Percentiles rank a stretch among this genome's conserved stretches.
These are phyloP conservation scores for Gossypium rotundifolium DNA, from an alignment of 345 rosid species.

Conservation along the genomic window DNA sequence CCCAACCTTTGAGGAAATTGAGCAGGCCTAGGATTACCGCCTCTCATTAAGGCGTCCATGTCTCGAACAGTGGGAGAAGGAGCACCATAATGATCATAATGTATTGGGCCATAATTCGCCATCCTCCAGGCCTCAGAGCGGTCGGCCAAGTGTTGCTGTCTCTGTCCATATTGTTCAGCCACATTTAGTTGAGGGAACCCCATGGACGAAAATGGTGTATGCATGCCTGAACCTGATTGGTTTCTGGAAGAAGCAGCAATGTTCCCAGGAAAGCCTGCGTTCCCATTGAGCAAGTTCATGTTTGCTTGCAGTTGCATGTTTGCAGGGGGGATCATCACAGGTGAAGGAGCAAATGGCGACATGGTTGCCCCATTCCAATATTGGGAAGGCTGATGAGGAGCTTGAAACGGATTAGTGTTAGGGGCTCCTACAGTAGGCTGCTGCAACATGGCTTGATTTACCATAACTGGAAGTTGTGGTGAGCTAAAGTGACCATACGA, in stretches of 20 bases:
- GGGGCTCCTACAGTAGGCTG: neutral
- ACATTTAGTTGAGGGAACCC: neutral
- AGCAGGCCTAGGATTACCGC: conserved; percentile 6
- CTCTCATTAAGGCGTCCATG: conserved; percentile 2
- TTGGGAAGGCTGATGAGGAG: neutral
- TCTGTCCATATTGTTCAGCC: neutral
- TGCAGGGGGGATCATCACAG: neutral
- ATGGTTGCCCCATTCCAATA: conserved; percentile 1
- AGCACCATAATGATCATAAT: neutral
- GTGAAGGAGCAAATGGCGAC: neutral
- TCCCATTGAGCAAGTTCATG: neutral
- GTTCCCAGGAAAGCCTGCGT: conserved; percentile 7
- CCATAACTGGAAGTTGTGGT: neutral
- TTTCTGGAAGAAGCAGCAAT: neutral
- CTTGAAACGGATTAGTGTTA: neutral
- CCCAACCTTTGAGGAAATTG: conserved; percentile 1
- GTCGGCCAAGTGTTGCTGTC: neutral
- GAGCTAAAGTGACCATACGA: neutral
- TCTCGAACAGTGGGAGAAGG: neutral
- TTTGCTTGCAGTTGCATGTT: conserved; percentile 9
- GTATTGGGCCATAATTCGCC: neutral
- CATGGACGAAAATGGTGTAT: neutral
- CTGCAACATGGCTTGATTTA: neutral
- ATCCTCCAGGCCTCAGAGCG: neutral
- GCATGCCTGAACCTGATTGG: neutral